These are phyloP conservation scores for Barnettozyma salicaria DNA, from an alignment of 805 yeast species.

Conservation along the genomic window DNA sequence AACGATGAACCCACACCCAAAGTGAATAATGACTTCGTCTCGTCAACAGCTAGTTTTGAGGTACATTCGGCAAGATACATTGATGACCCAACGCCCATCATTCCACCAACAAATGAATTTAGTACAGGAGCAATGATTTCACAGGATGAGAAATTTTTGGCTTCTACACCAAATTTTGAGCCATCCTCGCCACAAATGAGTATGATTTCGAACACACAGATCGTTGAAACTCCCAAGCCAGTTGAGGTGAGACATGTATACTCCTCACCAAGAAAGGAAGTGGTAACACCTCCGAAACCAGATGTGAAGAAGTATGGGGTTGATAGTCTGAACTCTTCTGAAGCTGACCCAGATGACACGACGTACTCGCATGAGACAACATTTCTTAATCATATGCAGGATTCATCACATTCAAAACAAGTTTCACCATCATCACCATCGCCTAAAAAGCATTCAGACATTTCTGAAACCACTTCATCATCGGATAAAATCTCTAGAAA, in stretches of 20 bases:
- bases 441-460: too few species aligned
- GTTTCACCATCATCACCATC: neutral
- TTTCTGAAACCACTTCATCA: neutral
- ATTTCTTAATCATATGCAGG: conserved; percentile 1
- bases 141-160: neutral
- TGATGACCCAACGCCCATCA: conserved; percentile 7
- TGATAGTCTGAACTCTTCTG: conserved; percentile 11
- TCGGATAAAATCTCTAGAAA: neutral
- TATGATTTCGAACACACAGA: neutral
- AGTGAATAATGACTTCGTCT: conserved; percentile 7
- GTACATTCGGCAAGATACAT: neutral
- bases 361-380: conserved; percentile 19
- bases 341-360: conserved; percentile 16
- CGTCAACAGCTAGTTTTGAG: neutral
- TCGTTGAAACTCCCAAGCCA: conserved; percentile 5
- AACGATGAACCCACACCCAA: conserved; percentile 23
- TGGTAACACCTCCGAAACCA: neutral
- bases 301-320: neutral
- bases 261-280: conserved; percentile 4
- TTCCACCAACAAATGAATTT: conserved; percentile 1
- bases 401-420: neutral
- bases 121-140: neutral
- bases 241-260: conserved; percentile 2
- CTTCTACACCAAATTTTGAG: neutral
- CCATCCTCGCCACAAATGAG: conserved; percentile 8